Percentiles rank a stretch among this genome's conserved stretches.
These are phyloP conservation scores for Xylariaceae sp. DNA, from an alignment of 2,329 filamentous ascomycete species.

Conservation along the genomic window DNA sequence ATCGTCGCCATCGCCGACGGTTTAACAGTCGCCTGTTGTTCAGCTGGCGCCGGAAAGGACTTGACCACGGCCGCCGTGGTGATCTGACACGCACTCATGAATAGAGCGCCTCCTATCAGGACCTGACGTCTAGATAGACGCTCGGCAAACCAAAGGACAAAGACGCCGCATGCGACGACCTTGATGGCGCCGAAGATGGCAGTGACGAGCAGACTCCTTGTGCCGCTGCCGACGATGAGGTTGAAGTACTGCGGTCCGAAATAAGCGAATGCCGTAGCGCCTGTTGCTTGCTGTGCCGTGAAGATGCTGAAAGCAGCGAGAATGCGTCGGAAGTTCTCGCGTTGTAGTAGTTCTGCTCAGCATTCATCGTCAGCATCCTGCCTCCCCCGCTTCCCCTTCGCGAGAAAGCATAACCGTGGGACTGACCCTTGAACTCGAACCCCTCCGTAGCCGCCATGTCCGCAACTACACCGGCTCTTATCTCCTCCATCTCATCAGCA, in stretches of 20 bases:
- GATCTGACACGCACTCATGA: conserved; percentile 43
- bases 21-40: conserved; percentile 28
- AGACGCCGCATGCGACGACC: conserved; percentile 43
- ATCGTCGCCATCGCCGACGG: conserved; percentile 45
- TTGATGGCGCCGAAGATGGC: conserved; percentile 51
- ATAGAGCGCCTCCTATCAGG: conserved; percentile 38
- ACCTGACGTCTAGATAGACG: conserved; percentile 39
- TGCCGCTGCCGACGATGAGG: conserved; percentile 40
- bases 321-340: conserved; percentile 40
- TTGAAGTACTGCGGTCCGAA: conserved; percentile 52
- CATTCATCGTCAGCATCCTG: too few species aligned
- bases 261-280: conserved; percentile 49
- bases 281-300: conserved; percentile 47
- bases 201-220: conserved; percentile 43
- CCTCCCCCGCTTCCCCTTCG: too few species aligned
- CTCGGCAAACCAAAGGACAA: conserved; percentile 50
- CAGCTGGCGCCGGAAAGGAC: conserved; percentile 29
- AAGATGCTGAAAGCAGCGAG: conserved; percentile 43
- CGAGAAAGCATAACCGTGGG: too few species aligned
- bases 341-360: conserved; percentile 38
- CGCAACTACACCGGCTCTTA: conserved; percentile 40
- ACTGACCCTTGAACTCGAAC: conserved; percentile 32
- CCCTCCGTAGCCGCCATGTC: conserved; percentile 41
- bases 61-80: conserved; percentile 41
- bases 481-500: conserved; percentile 44